Percentiles rank a stretch among this genome's conserved stretches.
phyloP scores from a whole-genome alignment of 352 stramenopile species.

The Phytophthora colocasiae region DNA sequence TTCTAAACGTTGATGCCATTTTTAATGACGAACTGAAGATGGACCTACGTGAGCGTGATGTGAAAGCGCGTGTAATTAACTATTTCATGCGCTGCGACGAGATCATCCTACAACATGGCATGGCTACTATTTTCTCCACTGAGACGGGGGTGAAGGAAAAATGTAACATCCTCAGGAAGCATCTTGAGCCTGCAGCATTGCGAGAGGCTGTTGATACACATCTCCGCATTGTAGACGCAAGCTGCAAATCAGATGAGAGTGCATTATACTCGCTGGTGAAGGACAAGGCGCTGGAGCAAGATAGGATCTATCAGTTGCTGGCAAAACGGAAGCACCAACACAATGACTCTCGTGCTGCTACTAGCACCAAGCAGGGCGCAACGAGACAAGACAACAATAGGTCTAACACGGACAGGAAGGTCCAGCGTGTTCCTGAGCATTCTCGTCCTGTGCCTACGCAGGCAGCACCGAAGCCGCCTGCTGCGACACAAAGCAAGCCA shows the following conservation, averaged over 20 bases:
- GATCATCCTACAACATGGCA: slow-evolving; percentile 27
- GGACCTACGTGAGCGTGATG: slow-evolving; percentile 27
- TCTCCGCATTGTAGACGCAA: slow-evolving; percentile 9
- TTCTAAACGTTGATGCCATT: background rate
- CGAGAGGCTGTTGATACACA: slow-evolving; percentile 14
- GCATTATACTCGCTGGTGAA: slow-evolving; percentile 20
- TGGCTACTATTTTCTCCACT: slow-evolving; percentile 21
- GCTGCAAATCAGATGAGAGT: slow-evolving; percentile 2
- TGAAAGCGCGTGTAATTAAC: slow-evolving; percentile 8
- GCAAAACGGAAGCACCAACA: slow-evolving; percentile 1
- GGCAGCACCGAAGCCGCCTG: background rate
- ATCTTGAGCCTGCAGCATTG: slow-evolving; percentile 2
- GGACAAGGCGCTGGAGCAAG: slow-evolving; percentile 33
- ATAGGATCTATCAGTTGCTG: slow-evolving; percentile 18
- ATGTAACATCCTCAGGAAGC: slow-evolving; percentile 7
- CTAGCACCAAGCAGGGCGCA: background rate
- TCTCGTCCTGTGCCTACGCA: background rate
- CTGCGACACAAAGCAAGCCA: slow-evolving; percentile 9
- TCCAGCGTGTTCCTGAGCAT: no score
- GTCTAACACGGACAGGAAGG: background rate
- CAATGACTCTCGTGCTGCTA: background rate
- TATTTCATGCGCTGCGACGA: slow-evolving; percentile 34
- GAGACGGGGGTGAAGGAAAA: slow-evolving; percentile 16
- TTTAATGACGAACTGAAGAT: slow-evolving; percentile 8
- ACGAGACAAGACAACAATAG: background rate